phyloP scores from a whole-genome alignment of 2,329 filamentous ascomycete species.

The Aspergillaceae sp. region DNA sequence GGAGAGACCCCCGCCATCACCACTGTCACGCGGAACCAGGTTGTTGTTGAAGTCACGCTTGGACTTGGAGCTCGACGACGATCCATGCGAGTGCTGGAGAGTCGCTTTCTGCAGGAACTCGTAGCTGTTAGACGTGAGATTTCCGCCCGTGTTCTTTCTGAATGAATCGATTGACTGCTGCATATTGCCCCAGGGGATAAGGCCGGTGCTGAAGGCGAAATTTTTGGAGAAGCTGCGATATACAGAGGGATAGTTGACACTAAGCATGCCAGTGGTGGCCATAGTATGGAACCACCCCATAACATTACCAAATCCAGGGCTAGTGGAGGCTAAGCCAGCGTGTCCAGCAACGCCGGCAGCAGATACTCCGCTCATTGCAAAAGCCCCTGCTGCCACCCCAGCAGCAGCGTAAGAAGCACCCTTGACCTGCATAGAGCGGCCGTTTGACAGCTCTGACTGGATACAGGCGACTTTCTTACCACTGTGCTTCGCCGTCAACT shows the following conservation, averaged over 20 bases:
- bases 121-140: constrained; percentile 72
- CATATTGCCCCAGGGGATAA: constrained; percentile 74
- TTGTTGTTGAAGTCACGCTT: constrained; percentile 50
- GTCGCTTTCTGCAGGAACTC: constrained; percentile 66
- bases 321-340: constrained; percentile 52
- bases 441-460: constrained; percentile 71
- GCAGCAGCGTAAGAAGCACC: constrained; percentile 77
- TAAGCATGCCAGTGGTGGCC: constrained; percentile 94
- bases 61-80: constrained; percentile 38
- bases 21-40: constrained; percentile 25
- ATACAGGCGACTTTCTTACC: constrained; percentile 69
- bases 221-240: constrained; percentile 88
- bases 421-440: constrained; percentile 66
- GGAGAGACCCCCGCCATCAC: constrained; percentile 35
- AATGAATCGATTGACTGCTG: constrained; percentile 79
- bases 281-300: constrained; percentile 88
- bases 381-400: constrained; percentile 74
- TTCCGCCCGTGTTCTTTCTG: constrained; percentile 70
- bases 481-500: constrained; percentile 56
- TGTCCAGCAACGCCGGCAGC: constrained; percentile 56
- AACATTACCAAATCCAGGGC: constrained; percentile 77
- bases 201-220: constrained; percentile 81
- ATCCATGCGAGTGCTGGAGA: constrained; percentile 58
- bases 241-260: constrained; percentile 74
- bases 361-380: constrained; percentile 63